Evolutionary conservation across 208 protist genomes (phyloP), one percentile per base, ranked within the genome.

Genomic region (Leishmania major): DNA sequence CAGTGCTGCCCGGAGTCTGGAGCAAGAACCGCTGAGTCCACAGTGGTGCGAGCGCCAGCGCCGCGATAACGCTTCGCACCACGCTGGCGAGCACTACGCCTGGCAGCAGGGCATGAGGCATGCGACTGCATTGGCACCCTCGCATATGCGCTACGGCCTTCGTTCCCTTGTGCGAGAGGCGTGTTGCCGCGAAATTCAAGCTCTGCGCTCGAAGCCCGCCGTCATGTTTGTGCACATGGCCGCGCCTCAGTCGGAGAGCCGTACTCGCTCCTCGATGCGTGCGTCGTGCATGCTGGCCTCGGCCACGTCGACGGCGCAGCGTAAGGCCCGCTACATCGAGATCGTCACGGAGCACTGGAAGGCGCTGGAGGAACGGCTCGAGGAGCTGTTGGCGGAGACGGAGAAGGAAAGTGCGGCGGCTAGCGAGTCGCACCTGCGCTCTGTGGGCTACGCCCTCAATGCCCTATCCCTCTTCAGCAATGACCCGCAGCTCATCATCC

Each of bases 381-480:
- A 81, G 71, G 75, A 84, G 73, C 81, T 89, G 81, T 49, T 91
- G 43, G 67, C 53, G 66, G 82, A 86, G 64, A 78, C 82, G 64
- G 77, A 79, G 76, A 59, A 60, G 62, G 64, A 70, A 72, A 66
- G 53, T 25, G 40, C 28, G 28, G 62, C 53, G 60, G 62, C 70
- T 55, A 72, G 75, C 43, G 74, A 84, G 78, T 67, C 49, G 35
- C 82, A 86, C 45, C 79, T 85, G 62, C 82, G 81, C 57, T 72
- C 79, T n/a, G 62, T 87, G 35, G 66, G 64, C 59, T 79, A 81
- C 77, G 72, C 80, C 22, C 43, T 89, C 70, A 85, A 84, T 60
- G 76, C 80, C 40, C 81, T 87, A 55, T 86, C 53, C 59, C 83
- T 91, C 43, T 91, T 91, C 83, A 87, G 85, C 85, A 69, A 71